Evolutionary conservation across 2,329 filamentous ascomycete genomes (phyloP).

Genomic region (Fusarium camptoceras): DNA sequence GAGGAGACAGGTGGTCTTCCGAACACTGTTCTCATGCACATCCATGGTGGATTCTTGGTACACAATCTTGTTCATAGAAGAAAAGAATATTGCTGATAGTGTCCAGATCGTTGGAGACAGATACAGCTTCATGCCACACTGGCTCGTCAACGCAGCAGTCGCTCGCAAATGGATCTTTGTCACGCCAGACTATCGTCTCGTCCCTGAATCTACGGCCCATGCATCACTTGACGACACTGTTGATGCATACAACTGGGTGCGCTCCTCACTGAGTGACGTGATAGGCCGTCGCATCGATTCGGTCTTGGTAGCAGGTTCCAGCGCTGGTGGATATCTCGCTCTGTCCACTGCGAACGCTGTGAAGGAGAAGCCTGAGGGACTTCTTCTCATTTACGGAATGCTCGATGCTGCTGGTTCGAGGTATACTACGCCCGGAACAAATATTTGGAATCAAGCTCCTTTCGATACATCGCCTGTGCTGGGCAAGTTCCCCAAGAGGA

Average conservation of each 20-base stretch:
- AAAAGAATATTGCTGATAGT: not conserved
- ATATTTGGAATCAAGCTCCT: constrained; percentile 18
- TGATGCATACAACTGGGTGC: constrained; percentile 41
- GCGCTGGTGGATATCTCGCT: constrained; percentile 38
- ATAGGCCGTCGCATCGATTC: constrained; percentile 22
- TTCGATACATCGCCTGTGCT: constrained; percentile 28
- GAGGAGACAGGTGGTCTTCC: constrained; percentile 10
- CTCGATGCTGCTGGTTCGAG: constrained; percentile 16
- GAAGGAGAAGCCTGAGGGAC: constrained; percentile 9
- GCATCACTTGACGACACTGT: constrained; percentile 27
- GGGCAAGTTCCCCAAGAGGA: constrained; percentile 14
- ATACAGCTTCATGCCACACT: constrained; percentile 37
- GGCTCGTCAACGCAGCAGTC: constrained; percentile 33
- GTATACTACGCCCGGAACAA: constrained; percentile 32
- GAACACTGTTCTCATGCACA: constrained; percentile 36
- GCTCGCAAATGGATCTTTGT: constrained; percentile 43
- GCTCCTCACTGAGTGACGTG: not conserved
- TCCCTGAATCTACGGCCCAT: constrained; percentile 40
- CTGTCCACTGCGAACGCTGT: constrained; percentile 23
- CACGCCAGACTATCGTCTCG: constrained; percentile 39
- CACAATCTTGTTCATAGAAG: rapidly evolving
- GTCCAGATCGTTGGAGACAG: constrained; percentile 37
- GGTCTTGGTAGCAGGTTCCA: constrained; percentile 37
- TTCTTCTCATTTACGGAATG: constrained; percentile 40
- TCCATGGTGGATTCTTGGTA: constrained; percentile 39